phyloP scores from a whole-genome alignment of 2,329 filamentous ascomycete genomes.

The Trichoderma sp. region DNA sequence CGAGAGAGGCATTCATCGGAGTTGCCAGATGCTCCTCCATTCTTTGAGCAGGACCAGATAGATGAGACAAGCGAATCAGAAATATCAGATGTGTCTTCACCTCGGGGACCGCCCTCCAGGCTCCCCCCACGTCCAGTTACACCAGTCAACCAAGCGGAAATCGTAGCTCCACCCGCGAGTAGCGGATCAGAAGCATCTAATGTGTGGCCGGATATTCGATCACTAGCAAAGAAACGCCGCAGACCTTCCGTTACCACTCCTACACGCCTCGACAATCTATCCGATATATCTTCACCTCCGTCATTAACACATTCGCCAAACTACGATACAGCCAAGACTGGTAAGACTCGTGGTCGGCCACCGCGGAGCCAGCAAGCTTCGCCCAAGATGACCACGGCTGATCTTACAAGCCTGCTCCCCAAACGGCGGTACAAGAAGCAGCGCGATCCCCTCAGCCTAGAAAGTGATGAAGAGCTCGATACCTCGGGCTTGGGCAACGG shows the following conservation, averaged over 20 bases:
- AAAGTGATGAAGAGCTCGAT: constrained; percentile 51
- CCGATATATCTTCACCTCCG: constrained; percentile 63
- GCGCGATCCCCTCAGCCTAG: constrained; percentile 43
- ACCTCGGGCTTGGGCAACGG: constrained; percentile 51
- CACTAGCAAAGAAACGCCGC: constrained; percentile 51
- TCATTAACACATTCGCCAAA: constrained; percentile 69
- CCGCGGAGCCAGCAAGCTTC: constrained; percentile 38
- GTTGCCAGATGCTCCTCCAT: constrained; percentile 41
- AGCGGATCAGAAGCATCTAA: constrained; percentile 51
- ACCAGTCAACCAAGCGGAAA: constrained; percentile 50
- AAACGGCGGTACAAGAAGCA: constrained; percentile 49
- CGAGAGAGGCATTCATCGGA: constrained; percentile 33
- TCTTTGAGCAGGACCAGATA: constrained; percentile 20
- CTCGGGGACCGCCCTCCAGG: constrained; percentile 34
- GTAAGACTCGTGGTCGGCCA: constrained; percentile 36
- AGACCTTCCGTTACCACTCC: constrained; percentile 43
- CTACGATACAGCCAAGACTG: constrained; percentile 37
- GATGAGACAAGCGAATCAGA: constrained; percentile 41
- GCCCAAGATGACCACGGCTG: constrained; percentile 55
- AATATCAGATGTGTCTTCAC: constrained; percentile 43
- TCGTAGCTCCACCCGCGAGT: constrained; percentile 58
- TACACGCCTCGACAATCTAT: constrained; percentile 45
- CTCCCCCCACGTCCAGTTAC: constrained; percentile 41
- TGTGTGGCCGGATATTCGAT: constrained; percentile 55
- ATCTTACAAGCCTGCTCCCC: constrained; percentile 56